A percentile compares a stretch with the other conserved stretches of the same genome.
These are phyloP conservation scores for Arthroderma sp. DNA, from an alignment of 2,329 filamentous ascomycete species.

Conservation along the genomic window DNA sequence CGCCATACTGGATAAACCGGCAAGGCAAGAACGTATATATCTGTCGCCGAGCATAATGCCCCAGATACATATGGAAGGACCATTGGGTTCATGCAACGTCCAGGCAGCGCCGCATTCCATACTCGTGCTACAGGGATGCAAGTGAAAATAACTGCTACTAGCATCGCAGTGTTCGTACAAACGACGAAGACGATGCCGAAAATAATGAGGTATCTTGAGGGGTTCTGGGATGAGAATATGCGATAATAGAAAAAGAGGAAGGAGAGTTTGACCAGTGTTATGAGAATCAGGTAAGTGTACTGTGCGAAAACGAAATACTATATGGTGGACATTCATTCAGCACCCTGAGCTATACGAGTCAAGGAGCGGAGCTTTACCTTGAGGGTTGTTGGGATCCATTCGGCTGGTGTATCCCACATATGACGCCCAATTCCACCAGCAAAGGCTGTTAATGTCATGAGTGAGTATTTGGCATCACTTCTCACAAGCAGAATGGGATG, in stretches of 20 bases:
- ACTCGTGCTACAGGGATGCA: constrained; percentile 10
- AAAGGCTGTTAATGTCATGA: neutral
- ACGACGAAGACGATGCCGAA: constrained; percentile 9
- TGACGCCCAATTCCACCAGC: constrained; percentile 1
- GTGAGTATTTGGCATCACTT: neutral
- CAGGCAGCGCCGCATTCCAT: constrained; percentile 11
- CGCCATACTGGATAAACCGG: constrained; percentile 2
- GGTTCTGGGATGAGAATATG: constrained; percentile 1
- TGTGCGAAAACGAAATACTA: constrained; percentile 2
- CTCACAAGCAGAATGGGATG: neutral
- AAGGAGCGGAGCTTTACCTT: neutral
- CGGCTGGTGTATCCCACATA: constrained; percentile 1
- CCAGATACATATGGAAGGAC: constrained; percentile 1
- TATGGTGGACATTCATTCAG: neutral
- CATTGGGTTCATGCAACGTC: constrained; percentile 10
- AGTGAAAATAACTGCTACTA: constrained; percentile 11
- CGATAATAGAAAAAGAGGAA: constrained; percentile 2
- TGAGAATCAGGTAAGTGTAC: constrained; percentile 2
- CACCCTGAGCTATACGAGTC: neutral
- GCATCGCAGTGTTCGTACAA: constrained; percentile 13
- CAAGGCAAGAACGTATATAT: constrained; percentile 1
- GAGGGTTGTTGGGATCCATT: neutral
- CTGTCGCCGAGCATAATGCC: neutral
- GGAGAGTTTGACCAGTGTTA: neutral
- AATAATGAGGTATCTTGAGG: neutral